Base-by-base conservation (phyloP, 495 filamentous ascomycete genomes). In the Neurospora sp. region DNA sequence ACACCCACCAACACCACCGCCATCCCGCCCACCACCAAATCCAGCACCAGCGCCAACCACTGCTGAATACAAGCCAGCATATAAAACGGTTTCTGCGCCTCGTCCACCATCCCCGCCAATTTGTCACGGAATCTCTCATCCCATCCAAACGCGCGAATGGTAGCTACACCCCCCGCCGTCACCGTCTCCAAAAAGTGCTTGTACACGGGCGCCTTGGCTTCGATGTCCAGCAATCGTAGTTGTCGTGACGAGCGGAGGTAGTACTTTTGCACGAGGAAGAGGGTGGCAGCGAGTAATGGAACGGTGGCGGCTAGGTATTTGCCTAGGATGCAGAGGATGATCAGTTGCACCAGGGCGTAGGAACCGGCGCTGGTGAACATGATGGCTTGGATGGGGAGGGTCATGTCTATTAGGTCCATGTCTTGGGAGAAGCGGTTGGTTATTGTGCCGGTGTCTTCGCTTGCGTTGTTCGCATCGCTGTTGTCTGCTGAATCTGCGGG, bases 201-300 rank as follows among this genome's bases (percentile, higher is more conserved):
- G 73, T 82, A 84, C 3, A 86, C 70, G 0, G 77, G 80, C 4
- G 79, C 75, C 71, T 79, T 83, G 11, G 80, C 78, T 72, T 86
- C 83, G 7, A 86, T 84, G 72, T 90, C 89, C 3, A 91, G 77
- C 1, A 90, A 75, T 23, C 89, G 85, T 4, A 91, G 71, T 74
- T 91, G 89, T 6, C 87, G 85, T 0, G 87, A 88, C 1, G 86
- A 88, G 16, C 86, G 83, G 0, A 90, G 82, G 72, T 91, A 91
- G 78, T 85, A 83, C 10, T 79, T 81, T 72, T 91, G 88, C 4
- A 90, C 72, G 1, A 85, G 6, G 46, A 79, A 88, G n/a, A 88
- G 35, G 4, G 83, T 70, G 6, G 79, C 16, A 69, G 82, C 72
- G 70, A 83, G 72, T 72, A 79, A 41, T 35, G 86, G 78, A 49